Percentiles rank a stretch among this genome's conserved stretches.
Evolutionary conservation across 345 rosid genomes (phyloP).

Genomic region (Salix purpurea): DNA sequence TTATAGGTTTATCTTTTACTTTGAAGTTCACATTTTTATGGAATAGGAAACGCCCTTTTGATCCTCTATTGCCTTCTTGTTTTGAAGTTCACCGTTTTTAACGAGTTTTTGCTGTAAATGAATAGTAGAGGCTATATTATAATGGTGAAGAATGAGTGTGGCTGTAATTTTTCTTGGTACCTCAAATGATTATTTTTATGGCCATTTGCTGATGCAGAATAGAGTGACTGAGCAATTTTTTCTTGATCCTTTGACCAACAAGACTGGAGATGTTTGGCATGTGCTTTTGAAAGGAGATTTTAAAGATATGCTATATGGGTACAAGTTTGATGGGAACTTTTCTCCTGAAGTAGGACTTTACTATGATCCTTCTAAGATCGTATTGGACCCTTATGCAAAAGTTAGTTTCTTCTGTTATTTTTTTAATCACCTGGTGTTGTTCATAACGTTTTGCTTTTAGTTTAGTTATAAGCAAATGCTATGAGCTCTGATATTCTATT

Average conservation of each 20-base stretch:
- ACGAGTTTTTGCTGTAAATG: background rate
- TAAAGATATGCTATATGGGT: conserved; percentile 69
- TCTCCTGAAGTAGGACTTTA: conserved; percentile 70
- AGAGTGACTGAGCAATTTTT: conserved; percentile 61
- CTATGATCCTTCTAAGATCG: conserved; percentile 49
- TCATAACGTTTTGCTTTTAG: background rate
- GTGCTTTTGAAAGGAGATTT: conserved; percentile 67
- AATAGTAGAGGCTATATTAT: background rate
- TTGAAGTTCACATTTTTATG: too few relatives aligned
- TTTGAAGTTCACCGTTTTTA: background rate
- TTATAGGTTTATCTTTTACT: too few relatives aligned
- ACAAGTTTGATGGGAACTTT: conserved; percentile 68
- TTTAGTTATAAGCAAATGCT: background rate
- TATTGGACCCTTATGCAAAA: conserved; percentile 93
- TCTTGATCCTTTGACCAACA: conserved; percentile 63
- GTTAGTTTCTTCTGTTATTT: conserved; percentile 25
- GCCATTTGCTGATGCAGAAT: conserved; percentile 42
- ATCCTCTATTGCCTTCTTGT: too few relatives aligned
- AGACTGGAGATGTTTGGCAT: conserved; percentile 89
- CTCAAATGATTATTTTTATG: background rate
- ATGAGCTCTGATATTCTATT: conserved; percentile 1
- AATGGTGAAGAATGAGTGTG: background rate
- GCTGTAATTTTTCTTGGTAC: background rate
- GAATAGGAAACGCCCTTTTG: too few relatives aligned
- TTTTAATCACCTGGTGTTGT: background rate